These are phyloP conservation scores for Sporothrix pallida DNA, from an alignment of 2,329 filamentous ascomycete species.

Conservation along the genomic window DNA sequence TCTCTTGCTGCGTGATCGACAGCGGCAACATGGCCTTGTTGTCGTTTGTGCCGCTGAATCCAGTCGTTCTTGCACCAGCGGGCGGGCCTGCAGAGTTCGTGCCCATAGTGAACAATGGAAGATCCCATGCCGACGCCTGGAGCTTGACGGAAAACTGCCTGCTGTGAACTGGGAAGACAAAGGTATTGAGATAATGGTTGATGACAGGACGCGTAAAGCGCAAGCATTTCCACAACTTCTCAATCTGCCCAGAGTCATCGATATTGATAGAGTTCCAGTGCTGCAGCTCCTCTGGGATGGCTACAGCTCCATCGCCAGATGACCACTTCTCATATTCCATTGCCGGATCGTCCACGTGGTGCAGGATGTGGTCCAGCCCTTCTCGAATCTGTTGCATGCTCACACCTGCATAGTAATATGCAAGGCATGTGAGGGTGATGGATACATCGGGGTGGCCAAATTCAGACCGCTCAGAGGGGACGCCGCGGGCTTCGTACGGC, in stretches of 20 bases:
- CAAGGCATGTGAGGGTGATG: slow-evolving; percentile 68
- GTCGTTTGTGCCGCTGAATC: slow-evolving; percentile 76
- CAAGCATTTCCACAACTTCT: slow-evolving; percentile 57
- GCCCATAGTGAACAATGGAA: slow-evolving; percentile 53
- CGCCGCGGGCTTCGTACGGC: slow-evolving; percentile 69
- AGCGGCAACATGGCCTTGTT: slow-evolving; percentile 63
- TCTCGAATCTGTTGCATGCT: slow-evolving; percentile 55
- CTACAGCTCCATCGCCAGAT: slow-evolving; percentile 43
- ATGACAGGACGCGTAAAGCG: slow-evolving; percentile 57
- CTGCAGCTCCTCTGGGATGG: slow-evolving; percentile 53
- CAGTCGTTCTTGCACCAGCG: slow-evolving; percentile 57
- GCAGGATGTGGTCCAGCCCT: slow-evolving; percentile 56
- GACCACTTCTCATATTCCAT: slow-evolving; percentile 61
- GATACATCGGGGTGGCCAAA: slow-evolving; percentile 72
- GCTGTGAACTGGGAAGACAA: slow-evolving; percentile 69
- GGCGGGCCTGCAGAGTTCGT: background rate
- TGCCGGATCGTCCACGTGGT: slow-evolving; percentile 59
- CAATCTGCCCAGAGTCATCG: slow-evolving; percentile 59
- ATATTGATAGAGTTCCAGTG: slow-evolving; percentile 65
- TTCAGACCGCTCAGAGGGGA: slow-evolving; percentile 66
- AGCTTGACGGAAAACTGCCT: slow-evolving; percentile 69
- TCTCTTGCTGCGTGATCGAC: slow-evolving; percentile 66
- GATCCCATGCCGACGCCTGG: slow-evolving; percentile 70
- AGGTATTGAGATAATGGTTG: slow-evolving; percentile 66
- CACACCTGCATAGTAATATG: slow-evolving; percentile 70